Base-by-base conservation (phyloP, 441 rosid genomes). In the Populus hybrid region DNA sequence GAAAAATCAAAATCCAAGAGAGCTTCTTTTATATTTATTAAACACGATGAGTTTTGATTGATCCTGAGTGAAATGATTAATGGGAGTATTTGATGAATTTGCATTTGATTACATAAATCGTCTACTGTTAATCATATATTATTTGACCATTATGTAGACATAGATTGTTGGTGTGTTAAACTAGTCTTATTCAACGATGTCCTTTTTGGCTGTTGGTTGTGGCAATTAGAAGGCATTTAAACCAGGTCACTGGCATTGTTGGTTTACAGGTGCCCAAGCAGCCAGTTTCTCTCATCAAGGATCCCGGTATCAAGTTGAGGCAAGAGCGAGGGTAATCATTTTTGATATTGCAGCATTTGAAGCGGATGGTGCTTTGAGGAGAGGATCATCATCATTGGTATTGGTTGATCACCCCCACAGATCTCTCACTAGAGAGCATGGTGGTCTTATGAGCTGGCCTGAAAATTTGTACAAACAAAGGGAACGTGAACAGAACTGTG, bases 401-500 rank as follows among this genome's bases (percentile, higher is more conserved):
- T 82, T 84, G 64, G 80, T 78, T 73, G 95, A 90, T 74, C 89
- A 88, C 71, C 81, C 86, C 33, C 91, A 84, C 75, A 86, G 89
- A 85, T 45, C 90, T 69, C 76, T 73, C 68, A 88, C 86, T 75
- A 89, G 84, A 79, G 95, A 92, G 79, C 92, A 89, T 77, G 77
- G 82, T 28, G 86, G 88, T 65, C 89, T 94, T 61, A 87, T 94
- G 93, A 91, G 93, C 65, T 94, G 97, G 97, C 97, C 97, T 11
- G 93, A 92, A 75, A 81, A 56, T 63, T 74, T 88, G 53, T 81
- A 69, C 90, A 74, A 75, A 73, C 77, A 79, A 59, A 68, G 81
- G 75, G 83, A 82, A 63, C 81, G 76, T 6, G 73, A 75, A 72
- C 84, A 77, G 66, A 81, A 69, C 70, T 56, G 18, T 64, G 78